These are phyloP conservation scores for Xerocomus minutiporus DNA, from an alignment of 1,284 basidiomycete genomes.

Conservation along the genomic window DNA sequence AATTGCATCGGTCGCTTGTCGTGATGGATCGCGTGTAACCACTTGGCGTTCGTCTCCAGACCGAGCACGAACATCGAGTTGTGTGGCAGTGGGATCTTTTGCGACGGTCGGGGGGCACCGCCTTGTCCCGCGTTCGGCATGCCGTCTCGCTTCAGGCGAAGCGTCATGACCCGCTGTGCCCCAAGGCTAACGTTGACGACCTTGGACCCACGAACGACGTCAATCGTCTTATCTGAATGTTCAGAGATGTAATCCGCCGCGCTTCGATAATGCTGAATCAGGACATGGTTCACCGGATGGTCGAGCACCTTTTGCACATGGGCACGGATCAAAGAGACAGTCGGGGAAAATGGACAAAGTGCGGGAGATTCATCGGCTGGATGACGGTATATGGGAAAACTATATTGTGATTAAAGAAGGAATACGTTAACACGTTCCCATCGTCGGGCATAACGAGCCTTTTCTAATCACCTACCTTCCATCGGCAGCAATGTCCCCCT, in stretches of 20 bases:
- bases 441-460: conserved; percentile 5
- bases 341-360: conserved; percentile 59
- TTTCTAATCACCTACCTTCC: conserved; percentile 45
- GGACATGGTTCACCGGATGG: conserved; percentile 71
- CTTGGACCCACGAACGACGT: conserved; percentile 62
- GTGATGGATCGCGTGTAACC: conserved; percentile 66
- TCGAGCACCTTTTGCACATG: conserved; percentile 50
- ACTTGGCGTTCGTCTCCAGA: conserved; percentile 59
- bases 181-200: conserved; percentile 76
- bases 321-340: conserved; percentile 56
- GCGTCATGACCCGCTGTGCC: conserved; percentile 65
- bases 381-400: conserved; percentile 73
- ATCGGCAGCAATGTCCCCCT: conserved; percentile 57
- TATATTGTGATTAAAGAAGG: conserved; percentile 24
- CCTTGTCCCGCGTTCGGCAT: conserved; percentile 16
- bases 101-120: conserved; percentile 38
- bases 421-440: conserved; percentile 3
- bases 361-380: conserved; percentile 71
- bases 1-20: conserved; percentile 56
- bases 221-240: conserved; percentile 78
- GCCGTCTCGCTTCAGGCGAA: conserved; percentile 57
- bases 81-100: conserved; percentile 66
- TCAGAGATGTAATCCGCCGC: conserved; percentile 78
- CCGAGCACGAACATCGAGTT: conserved; percentile 78
- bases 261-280: conserved; percentile 71